Evolutionary conservation across 83 land plant genomes (phyloP), one percentile per base, ranked within the genome.

Genomic region (Diphasiastrum complanatum): DNA sequence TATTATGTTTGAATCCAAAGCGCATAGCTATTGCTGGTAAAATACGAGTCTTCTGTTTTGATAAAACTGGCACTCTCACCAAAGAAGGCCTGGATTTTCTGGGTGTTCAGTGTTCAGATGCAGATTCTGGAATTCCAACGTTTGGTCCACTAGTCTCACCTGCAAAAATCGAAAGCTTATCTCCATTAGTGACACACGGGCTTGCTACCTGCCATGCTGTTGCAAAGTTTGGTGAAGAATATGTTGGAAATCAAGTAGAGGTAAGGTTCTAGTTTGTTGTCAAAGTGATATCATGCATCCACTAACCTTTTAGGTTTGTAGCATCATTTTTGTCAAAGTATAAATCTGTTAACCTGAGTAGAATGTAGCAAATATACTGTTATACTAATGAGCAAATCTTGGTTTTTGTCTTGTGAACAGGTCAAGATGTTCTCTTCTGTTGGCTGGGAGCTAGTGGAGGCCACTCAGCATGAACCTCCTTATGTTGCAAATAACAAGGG

Each of bases 171-270:
- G 33, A 6, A 5, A 28, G 5, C 5, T 14, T 18, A 54, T 5
- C 4, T 28, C n/a, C 58, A 6, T 5, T n/a, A 4, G 58, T 54
- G 33, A 18, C 29, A n/a, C 58, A 54, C 58, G 58, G 58, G 10
- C 58, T 54, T 22, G 58, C 58, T 25, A 54, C 58, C 6, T 54
- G 58, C 58, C 58, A 54, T 54, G 58, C 58, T 4, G 10, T 54
- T 18, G 11, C 58, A 14, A 54, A 54, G 33, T 54, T 54, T 54
- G 58, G 33, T 5, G n/a, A 11, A 4, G n/a, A 23, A 6, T 26
- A 5, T n/a, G 58, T 54, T 28, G 58, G 58, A 28, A 54, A 54
- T 28, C 34, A 54, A 54, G 58, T 54, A 5, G 58, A 54, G 58
- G 58, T 54, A 38, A 38, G n/a, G n/a, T n/a, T n/a, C n/a, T n/a